Base-by-base conservation (phyloP, 371 early-diverging fungal genomes). In the Mortierella sp. region DNA sequence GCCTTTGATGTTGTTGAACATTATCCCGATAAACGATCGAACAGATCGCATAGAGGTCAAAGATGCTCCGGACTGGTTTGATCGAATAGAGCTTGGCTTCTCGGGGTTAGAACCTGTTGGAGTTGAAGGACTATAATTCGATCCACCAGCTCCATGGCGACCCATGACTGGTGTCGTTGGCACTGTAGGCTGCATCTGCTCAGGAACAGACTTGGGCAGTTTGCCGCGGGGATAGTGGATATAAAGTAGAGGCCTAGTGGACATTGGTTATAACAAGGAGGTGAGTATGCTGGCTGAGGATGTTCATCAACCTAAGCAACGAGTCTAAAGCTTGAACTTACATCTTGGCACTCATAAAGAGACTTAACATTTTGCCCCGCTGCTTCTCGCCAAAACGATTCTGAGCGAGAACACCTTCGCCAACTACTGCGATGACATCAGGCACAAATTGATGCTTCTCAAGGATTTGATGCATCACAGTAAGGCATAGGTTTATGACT, bases 401-500 rank as follows among this genome's bases (percentile, higher is more conserved):
- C 64, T 90, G 86, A 43, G 93, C 90, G 64, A 96, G 75, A 16
- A 88, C 84, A 51, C 86, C 90, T 22, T 86, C 85, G 32, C 87
- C 86, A 4, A 94, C 87, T 65, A 95, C 87, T 0, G 91, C 90
- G 43, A 96, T 88, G 35, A 89, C 89, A 80, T 94, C 94, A 1
- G 94, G 80, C 64, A 94, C 78, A 77, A 95, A 90, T 59, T 88
- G 88, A 83, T 95, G 95, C 40, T 90, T 87, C 40, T 94, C 94
- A 40, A 95, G 77, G 16, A 95, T 87, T 5, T 88, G 86, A 72
- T 90, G 89, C 59, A 95, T 88, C 59, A 95, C 85, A 39, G 91
- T 70, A 47, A 93, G 86, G 16, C 90, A 86, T 22, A 89, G 43
- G 40, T 88, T 78, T 8, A 89, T 67, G 8, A 89, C 88, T 30